A percentile compares a stretch with the other conserved stretches of the same genome.
phyloP scores from a whole-genome alignment of 805 yeast species.

The Wickerhamia fluorescens region DNA sequence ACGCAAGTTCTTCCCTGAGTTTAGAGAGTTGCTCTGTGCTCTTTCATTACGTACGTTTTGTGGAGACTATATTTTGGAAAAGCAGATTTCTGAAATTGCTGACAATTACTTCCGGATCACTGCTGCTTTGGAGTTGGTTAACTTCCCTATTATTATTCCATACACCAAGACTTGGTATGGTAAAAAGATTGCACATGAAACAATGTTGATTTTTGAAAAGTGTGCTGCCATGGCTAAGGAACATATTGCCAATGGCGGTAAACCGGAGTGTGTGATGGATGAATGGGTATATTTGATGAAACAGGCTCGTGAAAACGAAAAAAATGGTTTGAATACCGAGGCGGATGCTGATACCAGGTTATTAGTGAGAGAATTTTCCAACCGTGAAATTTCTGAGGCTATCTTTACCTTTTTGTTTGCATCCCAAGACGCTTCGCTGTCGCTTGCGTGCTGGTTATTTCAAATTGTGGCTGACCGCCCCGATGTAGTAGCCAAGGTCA shows the following conservation, averaged over 20 bases:
- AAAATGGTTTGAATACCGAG: constrained; percentile 39
- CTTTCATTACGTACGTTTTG: constrained; percentile 89
- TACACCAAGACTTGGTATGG: constrained; percentile 99
- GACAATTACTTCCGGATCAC: constrained; percentile 91
- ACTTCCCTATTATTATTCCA: constrained; percentile 94
- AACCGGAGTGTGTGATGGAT: constrained; percentile 87
- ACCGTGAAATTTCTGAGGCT: constrained; percentile 92
- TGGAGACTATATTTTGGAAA: constrained; percentile 90
- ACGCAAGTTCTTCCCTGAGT: constrained; percentile 77
- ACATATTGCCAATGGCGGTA: constrained; percentile 69
- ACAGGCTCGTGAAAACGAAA: constrained; percentile 52
- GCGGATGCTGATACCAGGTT: constrained; percentile 48
- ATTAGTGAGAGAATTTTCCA: constrained; percentile 73
- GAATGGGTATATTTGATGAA: constrained; percentile 89
- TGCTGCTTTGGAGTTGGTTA: constrained; percentile 93
- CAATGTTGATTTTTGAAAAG: constrained; percentile 82
- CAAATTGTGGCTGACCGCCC: constrained; percentile 95
- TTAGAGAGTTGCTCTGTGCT: constrained; percentile 96
- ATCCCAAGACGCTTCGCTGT: constrained; percentile 95
- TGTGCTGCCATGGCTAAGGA: constrained; percentile 88
- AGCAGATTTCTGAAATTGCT: constrained; percentile 79
- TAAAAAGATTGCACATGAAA: constrained; percentile 82
- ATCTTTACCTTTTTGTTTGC: constrained; percentile 96
- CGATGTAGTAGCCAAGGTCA: constrained; percentile 75
- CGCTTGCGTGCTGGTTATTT: constrained; percentile 97